Conservation (phyloP, 2,329 filamentous ascomycete genomes). For the Aspergillus flavus region DNA sequence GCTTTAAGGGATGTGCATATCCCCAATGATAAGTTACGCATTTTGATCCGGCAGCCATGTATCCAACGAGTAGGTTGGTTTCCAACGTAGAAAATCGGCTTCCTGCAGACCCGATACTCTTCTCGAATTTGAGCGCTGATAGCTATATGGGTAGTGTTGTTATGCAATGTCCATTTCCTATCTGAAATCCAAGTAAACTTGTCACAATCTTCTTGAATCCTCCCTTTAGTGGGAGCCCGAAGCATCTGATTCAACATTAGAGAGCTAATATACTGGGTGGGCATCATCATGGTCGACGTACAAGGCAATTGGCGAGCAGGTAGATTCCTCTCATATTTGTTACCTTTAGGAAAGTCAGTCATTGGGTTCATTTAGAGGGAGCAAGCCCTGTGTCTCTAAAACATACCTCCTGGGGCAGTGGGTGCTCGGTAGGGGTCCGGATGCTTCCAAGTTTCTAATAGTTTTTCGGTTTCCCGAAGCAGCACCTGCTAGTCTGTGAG, state of each 20-base stretch:
- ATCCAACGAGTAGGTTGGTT: neutral
- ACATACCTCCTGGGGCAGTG: constrained; percentile 86
- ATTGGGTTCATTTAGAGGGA: constrained; percentile 7
- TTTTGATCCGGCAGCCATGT: neutral
- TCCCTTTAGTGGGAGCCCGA: constrained; percentile 8
- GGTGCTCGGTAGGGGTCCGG: constrained; percentile 90
- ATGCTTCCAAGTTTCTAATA: constrained; percentile 94
- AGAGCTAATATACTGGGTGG: neutral
- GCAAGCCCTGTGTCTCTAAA: neutral
- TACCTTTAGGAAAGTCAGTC: constrained; percentile 59
- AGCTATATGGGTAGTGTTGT: neutral
- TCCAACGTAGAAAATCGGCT: neutral
- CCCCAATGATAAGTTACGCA: constrained; percentile 5
- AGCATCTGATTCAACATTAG: constrained; percentile 18
- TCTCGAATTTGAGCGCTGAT: neutral
- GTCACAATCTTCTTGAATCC: neutral
- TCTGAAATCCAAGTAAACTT: neutral
- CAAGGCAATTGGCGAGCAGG: constrained; percentile 77
- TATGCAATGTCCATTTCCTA: neutral
- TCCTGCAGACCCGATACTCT: neutral
- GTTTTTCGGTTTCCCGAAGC: constrained; percentile 81
- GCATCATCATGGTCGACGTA: constrained; percentile 54
- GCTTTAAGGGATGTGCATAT: neutral
- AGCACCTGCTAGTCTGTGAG: constrained; percentile 63
- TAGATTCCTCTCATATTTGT: constrained; percentile 94